Percentiles rank a stretch among this genome's conserved stretches.
phyloP scores from a whole-genome alignment of 2,329 filamentous ascomycete species.

The Ophiocordyceps australis region DNA sequence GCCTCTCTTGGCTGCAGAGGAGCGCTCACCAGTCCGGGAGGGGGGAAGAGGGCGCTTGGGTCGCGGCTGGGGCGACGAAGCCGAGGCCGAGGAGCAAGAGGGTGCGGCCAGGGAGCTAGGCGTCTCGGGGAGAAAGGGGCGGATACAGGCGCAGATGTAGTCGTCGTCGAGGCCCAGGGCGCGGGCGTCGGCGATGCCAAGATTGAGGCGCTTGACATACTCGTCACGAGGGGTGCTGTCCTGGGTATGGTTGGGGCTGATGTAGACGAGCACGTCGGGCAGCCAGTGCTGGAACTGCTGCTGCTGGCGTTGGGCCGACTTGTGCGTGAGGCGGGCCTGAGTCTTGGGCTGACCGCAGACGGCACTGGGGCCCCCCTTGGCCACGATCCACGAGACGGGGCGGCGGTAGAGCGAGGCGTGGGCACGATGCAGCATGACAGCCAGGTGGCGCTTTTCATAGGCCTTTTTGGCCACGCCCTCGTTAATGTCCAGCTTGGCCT shows the following conservation, averaged over 20 bases:
- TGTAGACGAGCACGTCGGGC: constrained; percentile 18
- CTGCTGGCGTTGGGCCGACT: neutral
- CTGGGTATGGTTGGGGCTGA: constrained; percentile 13
- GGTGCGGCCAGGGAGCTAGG: constrained; percentile 18
- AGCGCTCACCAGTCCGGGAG: constrained; percentile 3
- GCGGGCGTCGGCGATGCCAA: constrained; percentile 16
- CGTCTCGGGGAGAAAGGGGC: constrained; percentile 15
- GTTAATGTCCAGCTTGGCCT: constrained; percentile 18
- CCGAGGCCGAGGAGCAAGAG: constrained; percentile 14
- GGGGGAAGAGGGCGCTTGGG: constrained; percentile 1
- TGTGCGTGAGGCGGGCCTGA: constrained; percentile 1
- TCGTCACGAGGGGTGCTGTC: constrained; percentile 18
- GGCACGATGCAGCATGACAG: constrained; percentile 14
- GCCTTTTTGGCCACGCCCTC: constrained; percentile 20
- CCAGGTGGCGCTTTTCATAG: constrained; percentile 17
- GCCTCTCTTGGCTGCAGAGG: constrained; percentile 4
- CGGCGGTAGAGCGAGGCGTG: constrained; percentile 15
- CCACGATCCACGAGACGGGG: constrained; percentile 17
- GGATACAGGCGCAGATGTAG: constrained; percentile 17
- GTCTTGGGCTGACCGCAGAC: constrained; percentile 8
- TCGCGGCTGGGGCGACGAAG: neutral
- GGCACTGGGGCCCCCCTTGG: constrained; percentile 13
- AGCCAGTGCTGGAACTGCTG: constrained; percentile 8
- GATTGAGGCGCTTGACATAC: constrained; percentile 20
- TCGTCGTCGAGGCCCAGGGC: constrained; percentile 14